Evolutionary conservation across 1,284 basidiomycete genomes (phyloP), one percentile per base, ranked within the genome.

Genomic region (Tremellales sp.): DNA sequence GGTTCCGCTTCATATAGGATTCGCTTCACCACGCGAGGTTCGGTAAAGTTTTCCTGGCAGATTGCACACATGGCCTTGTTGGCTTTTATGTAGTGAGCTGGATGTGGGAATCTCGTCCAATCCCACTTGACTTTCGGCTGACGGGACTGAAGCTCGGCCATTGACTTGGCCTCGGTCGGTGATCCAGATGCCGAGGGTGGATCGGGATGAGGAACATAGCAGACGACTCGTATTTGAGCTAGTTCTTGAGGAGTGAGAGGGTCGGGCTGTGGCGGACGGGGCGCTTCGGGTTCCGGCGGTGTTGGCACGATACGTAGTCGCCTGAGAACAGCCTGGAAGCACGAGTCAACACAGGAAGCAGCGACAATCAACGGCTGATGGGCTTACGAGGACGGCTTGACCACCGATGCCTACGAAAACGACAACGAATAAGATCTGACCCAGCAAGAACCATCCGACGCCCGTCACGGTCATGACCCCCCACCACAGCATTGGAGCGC

Each of bases 401-500:
- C 62, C 62, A 12, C 62, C 64, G 8, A 62, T 31, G 10, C 56
- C 61, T 12, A 64, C 50, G 10, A 62, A 45, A 3, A 63, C 23
- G n/a, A 60, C 53, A n/a, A 63, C 49, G 27, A 64, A 39, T 17
- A 61, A 44, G 2, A 64, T 17, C 43, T 61, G 58, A 33, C 50
- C 52, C 17, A 67, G n/a, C 11, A 64, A 46, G 17, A 60, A 46
- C 66, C 66, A 68, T n/a, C 61, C 64, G 19, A 65, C 57, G 10
- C 52, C 57, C 2, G 57, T 53, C 7, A 63, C 59, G 2, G 49
- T 50, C 56, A 67, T 57, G n/a, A 65, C 60, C 6, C 57, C 64
- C 66, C 66, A 68, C 62, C 66, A 68, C 2, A 67, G 56, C 37
- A 63, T 45, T 1, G 66, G 65, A 0, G 60, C 48, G n/a, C 60